phyloP scores from a whole-genome alignment of 2,329 filamentous ascomycete genomes.

The Aspergillus thermomutatus region DNA sequence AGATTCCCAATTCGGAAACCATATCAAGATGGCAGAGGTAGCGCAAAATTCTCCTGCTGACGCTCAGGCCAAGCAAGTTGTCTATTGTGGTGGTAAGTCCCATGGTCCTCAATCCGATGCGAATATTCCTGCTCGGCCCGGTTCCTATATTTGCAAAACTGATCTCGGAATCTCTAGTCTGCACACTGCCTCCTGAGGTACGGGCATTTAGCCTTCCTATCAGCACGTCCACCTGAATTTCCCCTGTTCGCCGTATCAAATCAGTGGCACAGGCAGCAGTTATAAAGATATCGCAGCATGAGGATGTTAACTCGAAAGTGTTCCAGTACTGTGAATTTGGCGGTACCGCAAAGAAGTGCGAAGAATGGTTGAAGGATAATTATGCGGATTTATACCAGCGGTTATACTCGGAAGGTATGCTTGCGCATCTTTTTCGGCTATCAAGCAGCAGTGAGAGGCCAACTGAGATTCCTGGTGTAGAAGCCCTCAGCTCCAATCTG shows the following conservation, averaged over 20 bases:
- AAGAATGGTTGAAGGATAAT: slow-evolving; percentile 83
- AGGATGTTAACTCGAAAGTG: slow-evolving; percentile 4
- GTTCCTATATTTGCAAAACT: not conserved
- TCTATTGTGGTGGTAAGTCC: slow-evolving; percentile 60
- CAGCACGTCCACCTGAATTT: slow-evolving; percentile 7
- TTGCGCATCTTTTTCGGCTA: not conserved
- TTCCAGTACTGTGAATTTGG: slow-evolving; percentile 97
- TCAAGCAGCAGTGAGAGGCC: not conserved
- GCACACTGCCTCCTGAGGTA: slow-evolving; percentile 66
- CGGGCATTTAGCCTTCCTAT: slow-evolving; percentile 30
- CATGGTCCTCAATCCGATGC: not conserved
- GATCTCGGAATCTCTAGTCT: slow-evolving; percentile 45
- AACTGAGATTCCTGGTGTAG: slow-evolving; percentile 38
- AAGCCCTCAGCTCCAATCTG: slow-evolving; percentile 79
- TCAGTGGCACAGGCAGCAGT: not conserved
- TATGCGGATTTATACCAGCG: slow-evolving; percentile 70
- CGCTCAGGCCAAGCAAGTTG: slow-evolving; percentile 52
- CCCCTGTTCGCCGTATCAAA: not conserved
- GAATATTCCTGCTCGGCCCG: not conserved
- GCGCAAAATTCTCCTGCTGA: slow-evolving; percentile 34
- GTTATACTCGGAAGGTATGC: slow-evolving; percentile 80
- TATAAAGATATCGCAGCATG: not conserved
- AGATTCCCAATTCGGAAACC: not conserved
- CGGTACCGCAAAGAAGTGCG: slow-evolving; percentile 92
- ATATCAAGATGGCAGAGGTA: slow-evolving; percentile 31